Evolutionary conservation across 2,329 filamentous ascomycete species (phyloP), one percentile per base, ranked within the genome.

Genomic region (Microcyclospora pomicola): DNA sequence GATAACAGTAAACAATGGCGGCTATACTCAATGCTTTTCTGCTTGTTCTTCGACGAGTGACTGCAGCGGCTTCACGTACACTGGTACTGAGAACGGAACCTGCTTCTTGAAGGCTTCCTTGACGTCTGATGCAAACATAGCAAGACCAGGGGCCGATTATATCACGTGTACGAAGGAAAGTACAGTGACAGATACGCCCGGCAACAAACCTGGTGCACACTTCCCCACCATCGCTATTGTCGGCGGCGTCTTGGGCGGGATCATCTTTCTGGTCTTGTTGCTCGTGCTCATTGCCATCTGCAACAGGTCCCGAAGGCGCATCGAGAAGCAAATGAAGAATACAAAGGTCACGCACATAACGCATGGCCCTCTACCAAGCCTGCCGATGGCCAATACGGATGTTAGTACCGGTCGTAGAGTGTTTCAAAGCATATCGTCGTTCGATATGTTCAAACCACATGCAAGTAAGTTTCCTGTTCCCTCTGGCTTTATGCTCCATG

Each of bases 21-120:
- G 52, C 7, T 56, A 55, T 31, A 42, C 38, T 10, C 41, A 51
- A 32, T 56, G 53, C 38, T 56, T 55, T 39, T 46, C 50, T 5
- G 45, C 47, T 9, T 56, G 53, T 38, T 53, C 52, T 9, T 32
- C 31, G 5, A 28, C 44, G 5, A 31, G 33, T 9, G 40, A 42
- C 5, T 55, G 53, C 30, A 49, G 43, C 3, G 53, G 53, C 4
- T 55, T 56, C 41, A 49, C 50, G 0, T 56, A 46, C 30, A 43
- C 49, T 6, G 53, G 53, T 2, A 31, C 41, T 6, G 47, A 52
- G 9, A 39, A 35, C 14, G 53, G 53, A 3, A 43, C 24, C n/a
- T 55, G 53, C 43, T 54, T 49, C 36, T 36, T 55, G 9, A 54
- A 55, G 15, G 34, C 39, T 6, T 35, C 38, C 3, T 43, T 53